Base-by-base conservation (phyloP, 495 filamentous ascomycete species). In the Xylaria longipes region DNA sequence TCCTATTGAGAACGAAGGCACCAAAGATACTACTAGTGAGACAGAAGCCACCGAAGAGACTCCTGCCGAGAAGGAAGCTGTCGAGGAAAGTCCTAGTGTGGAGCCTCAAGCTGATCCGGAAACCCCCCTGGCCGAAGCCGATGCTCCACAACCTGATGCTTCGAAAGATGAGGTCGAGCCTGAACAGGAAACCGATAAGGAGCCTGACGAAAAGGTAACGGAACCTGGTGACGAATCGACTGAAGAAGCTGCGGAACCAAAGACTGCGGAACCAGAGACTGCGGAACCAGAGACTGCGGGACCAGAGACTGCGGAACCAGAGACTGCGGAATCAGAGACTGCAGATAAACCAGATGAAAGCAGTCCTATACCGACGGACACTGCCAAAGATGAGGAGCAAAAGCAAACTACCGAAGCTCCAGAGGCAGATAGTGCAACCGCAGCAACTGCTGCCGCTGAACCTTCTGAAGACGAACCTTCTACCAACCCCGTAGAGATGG, bases 161-260 rank as follows among this genome's bases (percentile, higher is more conserved):
- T 25, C 52, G 7, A 61, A 69, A 27, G 31, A 70, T 9, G 57
- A 58, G 35, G 45, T 50, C 27, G 50, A 74, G 41, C 31, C 70
- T n/a, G 72, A 73, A 54, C 58, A 69, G 14, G 66, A 71, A 35
- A 35, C 72, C 20, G 41, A 58, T 33, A 61, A 74, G 46, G 68
- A 76, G 41, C 46, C 61, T 12, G 62, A 64, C 5, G 72, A 62
- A 41, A 46, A 68, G 45, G 63, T 41, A 45, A 27, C 70, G 68
- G 67, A 60, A 9, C 8, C 62, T 1, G 22, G 20, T 25, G 52
- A 41, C 5, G 22, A 66, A 60, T 50, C 12, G 39, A 46, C 11
- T 6, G 39, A 37, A n/a, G 17, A 29, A 57, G 69, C 74, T 65
- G 20, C 58, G 41, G 69, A 50, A 15, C 64, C 68, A 50, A 72